Percentiles rank a stretch among this genome's conserved stretches.
phyloP scores from a whole-genome alignment of 2,329 filamentous ascomycete species.

The Ascochyta lentis region DNA sequence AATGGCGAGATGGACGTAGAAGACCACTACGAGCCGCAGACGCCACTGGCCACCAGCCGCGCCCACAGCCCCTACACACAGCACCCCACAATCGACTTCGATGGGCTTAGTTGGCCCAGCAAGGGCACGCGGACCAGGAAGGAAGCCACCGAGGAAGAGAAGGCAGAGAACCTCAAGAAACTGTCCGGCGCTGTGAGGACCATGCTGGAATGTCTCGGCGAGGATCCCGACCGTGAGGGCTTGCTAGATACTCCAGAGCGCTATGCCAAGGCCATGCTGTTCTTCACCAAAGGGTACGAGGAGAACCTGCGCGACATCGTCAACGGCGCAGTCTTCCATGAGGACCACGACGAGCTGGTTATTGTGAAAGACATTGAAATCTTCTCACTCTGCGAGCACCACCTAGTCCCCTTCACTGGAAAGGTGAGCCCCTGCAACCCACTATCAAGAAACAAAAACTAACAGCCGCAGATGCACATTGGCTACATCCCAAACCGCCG shows the following conservation, averaged over 20 bases:
- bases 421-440: slow-evolving; percentile 66
- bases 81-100: slow-evolving; percentile 60
- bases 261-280: slow-evolving; percentile 94
- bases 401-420: slow-evolving; percentile 93
- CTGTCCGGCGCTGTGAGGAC: slow-evolving; percentile 68
- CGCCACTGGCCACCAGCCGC: slow-evolving; percentile 61
- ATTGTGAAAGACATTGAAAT: slow-evolving; percentile 98
- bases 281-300: slow-evolving; percentile 96
- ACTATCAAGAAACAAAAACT: slow-evolving; percentile 13
- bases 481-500: slow-evolving; percentile 93
- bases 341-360: slow-evolving; percentile 95
- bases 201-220: slow-evolving; percentile 70
- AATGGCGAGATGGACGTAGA: slow-evolving; percentile 51
- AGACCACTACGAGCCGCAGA: slow-evolving; percentile 61
- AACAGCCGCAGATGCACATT: slow-evolving; percentile 82
- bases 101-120: slow-evolving; percentile 64
- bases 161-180: slow-evolving; percentile 63
- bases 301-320: slow-evolving; percentile 91
- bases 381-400: slow-evolving; percentile 94
- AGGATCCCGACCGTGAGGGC: slow-evolving; percentile 70
- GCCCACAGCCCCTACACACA: slow-evolving; percentile 59
- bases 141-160: slow-evolving; percentile 65
- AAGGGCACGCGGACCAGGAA: slow-evolving; percentile 68
- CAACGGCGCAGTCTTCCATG: slow-evolving; percentile 92
- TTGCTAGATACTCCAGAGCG: slow-evolving; percentile 75